Evolutionary conservation across 73 alveolate genomes (phyloP).

Genomic region (Symbiodinium natans): DNA sequence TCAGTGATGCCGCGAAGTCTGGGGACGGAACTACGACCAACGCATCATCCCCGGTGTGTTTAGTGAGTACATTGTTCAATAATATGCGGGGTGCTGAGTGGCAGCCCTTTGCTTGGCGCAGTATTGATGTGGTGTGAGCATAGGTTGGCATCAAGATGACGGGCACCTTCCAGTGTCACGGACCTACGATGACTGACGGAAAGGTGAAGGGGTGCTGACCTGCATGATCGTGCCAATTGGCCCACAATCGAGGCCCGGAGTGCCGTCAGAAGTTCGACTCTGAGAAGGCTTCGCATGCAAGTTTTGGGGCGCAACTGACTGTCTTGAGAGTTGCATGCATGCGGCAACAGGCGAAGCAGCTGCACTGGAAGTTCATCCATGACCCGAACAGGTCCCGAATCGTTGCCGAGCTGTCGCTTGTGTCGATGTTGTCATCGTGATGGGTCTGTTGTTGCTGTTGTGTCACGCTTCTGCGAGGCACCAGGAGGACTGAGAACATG

Average conservation of each 20-base stretch:
- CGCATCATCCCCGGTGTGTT: not conserved
- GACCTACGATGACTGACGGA: not conserved
- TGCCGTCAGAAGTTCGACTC: slow-evolving; percentile 16
- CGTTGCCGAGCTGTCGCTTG: no score
- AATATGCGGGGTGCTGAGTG: no score
- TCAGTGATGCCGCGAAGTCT: slow-evolving; percentile 29
- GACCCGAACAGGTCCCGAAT: slow-evolving; percentile 15
- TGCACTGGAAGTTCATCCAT: slow-evolving; percentile 25
- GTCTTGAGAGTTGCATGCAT: not conserved
- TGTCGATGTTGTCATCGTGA: no score
- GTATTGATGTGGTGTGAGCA: not conserved
- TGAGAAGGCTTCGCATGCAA: not conserved
- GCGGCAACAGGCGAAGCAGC: not conserved
- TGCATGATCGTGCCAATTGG: not conserved
- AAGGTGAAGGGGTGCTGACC: not conserved
- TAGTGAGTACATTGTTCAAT: no score
- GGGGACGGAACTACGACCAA: not conserved
- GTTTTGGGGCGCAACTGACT: no score
- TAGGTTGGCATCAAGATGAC: slow-evolving; percentile 25
- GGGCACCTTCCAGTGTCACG: slow-evolving; percentile 3
- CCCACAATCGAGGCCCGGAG: slow-evolving; percentile 8
- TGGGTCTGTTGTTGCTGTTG: no score
- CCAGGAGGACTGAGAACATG: not conserved
- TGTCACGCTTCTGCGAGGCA: no score
- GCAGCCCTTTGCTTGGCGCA: no score